Base-by-base conservation (phyloP, 306 rosid genomes). In the Vigna nakashimae region DNA sequence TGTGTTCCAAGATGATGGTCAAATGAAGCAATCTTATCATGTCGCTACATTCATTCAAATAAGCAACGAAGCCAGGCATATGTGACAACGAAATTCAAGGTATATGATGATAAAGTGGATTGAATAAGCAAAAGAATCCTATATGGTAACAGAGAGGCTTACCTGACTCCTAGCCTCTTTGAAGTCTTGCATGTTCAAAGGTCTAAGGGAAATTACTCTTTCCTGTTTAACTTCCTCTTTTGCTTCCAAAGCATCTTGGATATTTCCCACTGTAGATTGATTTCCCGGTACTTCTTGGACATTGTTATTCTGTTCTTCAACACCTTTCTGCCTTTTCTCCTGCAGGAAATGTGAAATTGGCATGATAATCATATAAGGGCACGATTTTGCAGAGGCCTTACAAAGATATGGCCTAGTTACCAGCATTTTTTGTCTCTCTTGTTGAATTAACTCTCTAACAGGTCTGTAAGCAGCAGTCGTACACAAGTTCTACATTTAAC, bases 391-490 rank as follows among this genome's bases (percentile, higher is more conserved):
- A 1, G 15, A 59, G 13, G 43, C 15, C 49, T 28, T 55, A 8
- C 10, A 18, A 28, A 14, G 17, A n/a, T 22, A 77, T 38, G 18
- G 43, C 12, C 3, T 17, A 72, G 64, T 82, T 83, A 95, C 99
- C 88, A 78, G 50, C 81, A 69, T 89, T 84, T 87, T 92, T 4
- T 70, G 42, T 63, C 92, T 87, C 87, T 95, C 99, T 81, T 89
- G 88, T 72, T 88, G 85, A 79, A 92, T 91, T 65, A 92, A 79
- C 67, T 91, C 99, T 85, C 97, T 82, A 34, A 95, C 97, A 10
- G 99, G 99, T 30, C 98, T 83, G 81, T 95, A 95, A 2, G 99
- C 99, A 64, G 99, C 97, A 5, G 98, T 91, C 26, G 89, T 88
- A 84, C 99, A 95, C 76, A 95, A 74, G 76, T 89, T 92, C 99